Evolutionary conservation across 1,284 basidiomycete genomes (phyloP).

Genomic region (Thecaphora frezii): DNA sequence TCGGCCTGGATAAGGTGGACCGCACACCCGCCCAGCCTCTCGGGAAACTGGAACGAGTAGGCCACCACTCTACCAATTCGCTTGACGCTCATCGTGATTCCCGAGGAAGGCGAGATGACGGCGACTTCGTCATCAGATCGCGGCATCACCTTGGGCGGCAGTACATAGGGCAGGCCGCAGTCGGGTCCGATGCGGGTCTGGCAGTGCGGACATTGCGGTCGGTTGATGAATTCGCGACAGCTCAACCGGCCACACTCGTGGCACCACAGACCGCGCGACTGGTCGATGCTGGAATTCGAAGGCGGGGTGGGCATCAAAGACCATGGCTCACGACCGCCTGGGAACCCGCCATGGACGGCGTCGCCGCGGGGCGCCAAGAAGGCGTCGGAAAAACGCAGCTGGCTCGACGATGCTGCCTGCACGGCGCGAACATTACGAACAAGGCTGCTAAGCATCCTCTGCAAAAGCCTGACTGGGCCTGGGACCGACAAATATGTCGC

Average conservation of each 20-base stretch:
- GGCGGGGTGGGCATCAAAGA: constrained; percentile 10
- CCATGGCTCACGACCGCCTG: constrained; percentile 10
- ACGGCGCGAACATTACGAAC: too few species aligned
- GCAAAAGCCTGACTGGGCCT: too few species aligned
- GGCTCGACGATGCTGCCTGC: too few species aligned
- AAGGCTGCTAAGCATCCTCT: too few species aligned
- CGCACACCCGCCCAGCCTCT: constrained; percentile 18
- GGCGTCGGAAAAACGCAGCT: constrained; percentile 4
- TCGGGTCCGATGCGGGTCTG: constrained; percentile 5
- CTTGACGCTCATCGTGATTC: constrained; percentile 6
- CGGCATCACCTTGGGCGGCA: constrained; percentile 4
- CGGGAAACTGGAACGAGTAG: constrained; percentile 16
- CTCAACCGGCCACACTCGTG: constrained; percentile 23
- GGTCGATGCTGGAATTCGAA: constrained; percentile 10
- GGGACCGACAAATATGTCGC: too few species aligned
- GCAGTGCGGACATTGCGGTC: constrained; percentile 25
- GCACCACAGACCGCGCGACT: constrained; percentile 25
- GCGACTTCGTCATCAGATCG: constrained; percentile 6
- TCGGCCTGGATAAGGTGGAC: constrained; percentile 33
- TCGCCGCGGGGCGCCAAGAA: constrained; percentile 10
- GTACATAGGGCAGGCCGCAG: constrained; percentile 9
- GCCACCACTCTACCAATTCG: constrained; percentile 8
- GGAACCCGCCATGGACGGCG: constrained; percentile 10
- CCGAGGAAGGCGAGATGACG: constrained; percentile 9
- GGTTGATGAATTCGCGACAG: constrained; percentile 22